phyloP scores from a whole-genome alignment of 2,329 filamentous ascomycete genomes.

The Raffaelea albimanens region DNA sequence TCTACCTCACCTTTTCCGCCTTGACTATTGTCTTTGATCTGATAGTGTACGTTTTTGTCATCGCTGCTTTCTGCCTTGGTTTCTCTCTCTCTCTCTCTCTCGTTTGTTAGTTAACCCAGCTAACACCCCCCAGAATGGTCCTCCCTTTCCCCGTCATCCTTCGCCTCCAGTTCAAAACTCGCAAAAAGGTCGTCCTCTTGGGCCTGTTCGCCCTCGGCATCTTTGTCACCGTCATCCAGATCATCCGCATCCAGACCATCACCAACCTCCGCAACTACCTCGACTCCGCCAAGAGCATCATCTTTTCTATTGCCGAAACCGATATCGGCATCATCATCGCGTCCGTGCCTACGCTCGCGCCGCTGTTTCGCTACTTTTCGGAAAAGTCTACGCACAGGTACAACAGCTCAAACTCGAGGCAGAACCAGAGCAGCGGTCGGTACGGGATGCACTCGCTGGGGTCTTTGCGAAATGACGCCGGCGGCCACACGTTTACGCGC shows the following conservation, averaged over 20 bases:
- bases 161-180: constrained; percentile 24
- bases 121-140: constrained; percentile 21
- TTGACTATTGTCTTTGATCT: constrained; percentile 32
- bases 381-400: constrained; percentile 4
- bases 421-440: not conserved
- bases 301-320: constrained; percentile 21
- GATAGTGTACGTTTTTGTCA: constrained; percentile 22
- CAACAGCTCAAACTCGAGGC: not conserved
- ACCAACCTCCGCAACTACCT: constrained; percentile 31
- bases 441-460: not conserved
- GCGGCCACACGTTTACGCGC: no score
- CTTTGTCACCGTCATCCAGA: constrained; percentile 41
- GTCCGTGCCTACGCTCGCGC: constrained; percentile 20
- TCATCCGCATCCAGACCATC: constrained; percentile 41
- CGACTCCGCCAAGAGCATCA: constrained; percentile 31
- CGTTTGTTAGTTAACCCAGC: not conserved
- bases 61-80: not conserved
- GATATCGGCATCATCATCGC: constrained; percentile 22
- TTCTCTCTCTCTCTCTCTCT: not conserved
- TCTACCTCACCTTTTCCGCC: constrained; percentile 32
- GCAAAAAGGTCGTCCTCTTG: constrained; percentile 32
- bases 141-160: constrained; percentile 31
- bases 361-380: constrained; percentile 18
- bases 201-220: constrained; percentile 37
- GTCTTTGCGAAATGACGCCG: not conserved